Percentiles rank a stretch among this genome's conserved stretches.
phyloP scores from a whole-genome alignment of 805 yeast genomes.

The Saccharomycopsis oosterbeekiorum region DNA sequence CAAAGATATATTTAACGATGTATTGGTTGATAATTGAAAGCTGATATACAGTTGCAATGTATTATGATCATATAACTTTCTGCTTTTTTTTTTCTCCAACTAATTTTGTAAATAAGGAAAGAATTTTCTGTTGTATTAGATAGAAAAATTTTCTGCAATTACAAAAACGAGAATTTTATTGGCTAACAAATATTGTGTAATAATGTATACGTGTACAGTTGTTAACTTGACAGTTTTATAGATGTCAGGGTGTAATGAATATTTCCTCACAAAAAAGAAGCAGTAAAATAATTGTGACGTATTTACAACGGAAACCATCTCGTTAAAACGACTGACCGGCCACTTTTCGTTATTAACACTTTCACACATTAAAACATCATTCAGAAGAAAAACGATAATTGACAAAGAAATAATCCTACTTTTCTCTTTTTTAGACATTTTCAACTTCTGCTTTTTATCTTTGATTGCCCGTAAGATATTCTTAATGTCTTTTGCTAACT shows the following conservation, averaged over 20 bases:
- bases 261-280: no score
- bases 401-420: no score
- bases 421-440: neutral
- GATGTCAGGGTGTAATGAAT: neutral
- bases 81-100: neutral
- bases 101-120: neutral
- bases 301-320: no score
- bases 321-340: no score
- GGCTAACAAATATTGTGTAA: neutral
- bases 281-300: no score
- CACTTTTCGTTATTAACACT: no score
- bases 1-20: neutral
- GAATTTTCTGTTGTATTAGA: neutral
- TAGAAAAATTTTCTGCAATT: neutral
- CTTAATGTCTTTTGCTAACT: constrained; percentile 16
- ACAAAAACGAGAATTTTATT: neutral
- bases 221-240: neutral
- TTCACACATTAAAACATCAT: neutral
- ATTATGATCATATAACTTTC: neutral
- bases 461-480: neutral
- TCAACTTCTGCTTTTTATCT: no score
- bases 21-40: neutral
- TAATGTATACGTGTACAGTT: no score
- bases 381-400: no score
- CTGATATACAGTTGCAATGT: neutral